Evolutionary conservation across 306 rosid species (phyloP).

Genomic region (Ormosia semicastrata): DNA sequence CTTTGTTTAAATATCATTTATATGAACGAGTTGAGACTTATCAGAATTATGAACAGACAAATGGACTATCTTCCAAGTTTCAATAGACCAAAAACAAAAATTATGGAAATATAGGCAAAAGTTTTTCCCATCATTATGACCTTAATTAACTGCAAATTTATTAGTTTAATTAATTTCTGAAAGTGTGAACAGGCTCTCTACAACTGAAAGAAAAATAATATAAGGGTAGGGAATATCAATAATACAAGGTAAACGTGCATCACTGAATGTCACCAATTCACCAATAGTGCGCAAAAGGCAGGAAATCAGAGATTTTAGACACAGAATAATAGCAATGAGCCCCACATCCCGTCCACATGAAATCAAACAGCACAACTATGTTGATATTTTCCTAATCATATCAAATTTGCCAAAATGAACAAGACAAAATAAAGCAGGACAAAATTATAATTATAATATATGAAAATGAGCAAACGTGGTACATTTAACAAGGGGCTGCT

Average conservation of each 20-base stretch:
- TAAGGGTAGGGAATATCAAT: not conserved
- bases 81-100: not conserved
- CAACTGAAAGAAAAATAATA: not conserved
- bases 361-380: not conserved
- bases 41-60: not conserved
- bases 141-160: not conserved
- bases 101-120: not conserved
- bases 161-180: not conserved
- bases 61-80: not conserved
- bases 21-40: not conserved
- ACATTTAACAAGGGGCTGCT: not conserved
- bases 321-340: not conserved
- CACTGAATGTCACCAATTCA: constrained; percentile 15
- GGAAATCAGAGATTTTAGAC: not conserved
- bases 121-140: not conserved
- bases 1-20: not conserved
- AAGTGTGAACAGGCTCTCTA: not conserved
- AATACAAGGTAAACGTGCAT: constrained; percentile 7
- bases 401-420: not conserved
- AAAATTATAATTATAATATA: not conserved
- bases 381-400: not conserved
- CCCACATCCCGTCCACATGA: not conserved
- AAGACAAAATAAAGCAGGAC: not conserved
- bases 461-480: not conserved
- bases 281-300: not conserved